Percentiles rank a stretch among this genome's conserved stretches.
phyloP scores from a whole-genome alignment of 208 protist species.

The Entamoeba histolytica region DNA sequence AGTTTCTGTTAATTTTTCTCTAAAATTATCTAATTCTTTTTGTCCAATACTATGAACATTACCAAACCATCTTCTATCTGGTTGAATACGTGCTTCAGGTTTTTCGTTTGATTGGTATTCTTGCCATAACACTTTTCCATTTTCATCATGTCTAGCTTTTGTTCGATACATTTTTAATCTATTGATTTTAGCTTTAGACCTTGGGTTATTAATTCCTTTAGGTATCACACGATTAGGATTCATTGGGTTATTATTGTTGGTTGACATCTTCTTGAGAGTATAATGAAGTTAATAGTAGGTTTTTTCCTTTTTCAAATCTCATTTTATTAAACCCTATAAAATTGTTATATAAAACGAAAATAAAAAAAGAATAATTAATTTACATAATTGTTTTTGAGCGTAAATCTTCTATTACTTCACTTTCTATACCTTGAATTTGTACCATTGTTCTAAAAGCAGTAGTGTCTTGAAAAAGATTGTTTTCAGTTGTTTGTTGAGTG shows the following conservation, averaged over 20 bases:
- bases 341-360: no score
- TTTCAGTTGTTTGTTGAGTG: no score
- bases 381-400: no score
- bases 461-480: no score
- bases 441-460: no score
- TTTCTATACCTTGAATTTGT: no score
- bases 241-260: neutral
- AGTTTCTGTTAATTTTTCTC: neutral
- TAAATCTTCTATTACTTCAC: no score
- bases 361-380: no score
- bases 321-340: no score
- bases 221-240: neutral
- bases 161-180: neutral
- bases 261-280: no score
- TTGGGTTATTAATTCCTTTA: neutral
- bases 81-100: neutral
- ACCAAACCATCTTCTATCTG: constrained; percentile 4
- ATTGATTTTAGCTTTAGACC: neutral
- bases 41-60: constrained; percentile 13
- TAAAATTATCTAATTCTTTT: neutral
- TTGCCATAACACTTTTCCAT: neutral
- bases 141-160: neutral
- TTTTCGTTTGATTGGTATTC: neutral
- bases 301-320: no score
- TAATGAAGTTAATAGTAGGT: no score